Evolutionary conservation across 2,329 filamentous ascomycete genomes (phyloP).

Genomic region (Scedosporium minutisporum): DNA sequence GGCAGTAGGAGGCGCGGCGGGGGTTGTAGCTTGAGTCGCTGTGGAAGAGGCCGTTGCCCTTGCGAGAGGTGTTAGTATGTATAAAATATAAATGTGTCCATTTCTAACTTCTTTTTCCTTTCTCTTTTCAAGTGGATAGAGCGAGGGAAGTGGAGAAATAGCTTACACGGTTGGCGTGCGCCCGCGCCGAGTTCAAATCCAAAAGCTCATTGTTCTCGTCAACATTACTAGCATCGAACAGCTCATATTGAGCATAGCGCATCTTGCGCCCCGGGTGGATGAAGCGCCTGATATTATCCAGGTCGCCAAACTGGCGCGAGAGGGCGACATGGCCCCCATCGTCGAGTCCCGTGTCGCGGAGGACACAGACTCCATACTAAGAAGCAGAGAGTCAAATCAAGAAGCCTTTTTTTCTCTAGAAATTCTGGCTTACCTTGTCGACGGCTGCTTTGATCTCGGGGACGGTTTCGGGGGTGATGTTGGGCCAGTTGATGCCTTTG

Average conservation of each 20-base stretch:
- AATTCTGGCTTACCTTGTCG: background rate
- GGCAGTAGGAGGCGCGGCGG: slow-evolving; percentile 39
- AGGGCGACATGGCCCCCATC: slow-evolving; percentile 43
- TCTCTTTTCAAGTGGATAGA: too few species aligned
- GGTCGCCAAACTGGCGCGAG: slow-evolving; percentile 38
- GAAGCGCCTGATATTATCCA: slow-evolving; percentile 45
- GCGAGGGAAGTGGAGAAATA: background rate
- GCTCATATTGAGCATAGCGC: slow-evolving; percentile 36
- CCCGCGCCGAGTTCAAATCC: slow-evolving; percentile 27
- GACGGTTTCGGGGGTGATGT: background rate
- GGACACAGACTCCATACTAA: slow-evolving; percentile 43
- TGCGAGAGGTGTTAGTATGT: background rate
- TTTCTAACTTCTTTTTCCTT: too few species aligned
- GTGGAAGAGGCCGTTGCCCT: slow-evolving; percentile 43
- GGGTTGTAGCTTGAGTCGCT: slow-evolving; percentile 47
- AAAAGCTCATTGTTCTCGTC: slow-evolving; percentile 35
- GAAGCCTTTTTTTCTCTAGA: background rate
- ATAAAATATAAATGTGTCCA: background rate
- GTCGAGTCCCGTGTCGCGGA: slow-evolving; percentile 38
- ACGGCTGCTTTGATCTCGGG: slow-evolving; percentile 2
- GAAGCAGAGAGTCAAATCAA: background rate
- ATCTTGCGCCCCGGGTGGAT: slow-evolving; percentile 32
- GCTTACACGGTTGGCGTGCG: slow-evolving; percentile 28
- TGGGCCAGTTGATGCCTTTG: slow-evolving; percentile 3
- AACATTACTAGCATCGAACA: slow-evolving; percentile 50